Percentiles rank a stretch among this genome's conserved stretches.
Conservation (phyloP, 192 early-diverging fungal genomes). For the Fimicolochytrium jonesii region DNA sequence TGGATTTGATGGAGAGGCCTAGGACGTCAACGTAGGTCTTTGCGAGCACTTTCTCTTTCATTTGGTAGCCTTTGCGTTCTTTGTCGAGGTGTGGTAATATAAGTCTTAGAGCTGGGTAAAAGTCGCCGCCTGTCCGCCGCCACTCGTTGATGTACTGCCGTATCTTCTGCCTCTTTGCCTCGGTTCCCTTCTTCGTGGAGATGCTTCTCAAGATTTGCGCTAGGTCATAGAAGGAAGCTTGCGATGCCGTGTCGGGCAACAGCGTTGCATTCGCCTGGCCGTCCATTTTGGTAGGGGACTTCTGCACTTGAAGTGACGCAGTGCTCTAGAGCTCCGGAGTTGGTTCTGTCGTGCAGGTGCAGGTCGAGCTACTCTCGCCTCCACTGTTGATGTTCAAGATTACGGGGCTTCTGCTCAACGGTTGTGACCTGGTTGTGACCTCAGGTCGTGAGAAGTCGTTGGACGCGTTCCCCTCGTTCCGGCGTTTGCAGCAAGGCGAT, state of each 20-base stretch:
- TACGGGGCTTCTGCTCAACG: too few species aligned
- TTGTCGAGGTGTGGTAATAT: slow-evolving; percentile 47
- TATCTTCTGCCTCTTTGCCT: slow-evolving; percentile 14
- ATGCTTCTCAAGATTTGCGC: slow-evolving; percentile 28
- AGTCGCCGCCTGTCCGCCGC: slow-evolving; percentile 17
- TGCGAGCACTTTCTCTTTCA: slow-evolving; percentile 67
- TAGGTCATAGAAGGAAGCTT: slow-evolving; percentile 25
- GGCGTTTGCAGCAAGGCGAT: too few species aligned
- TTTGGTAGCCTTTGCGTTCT: slow-evolving; percentile 56
- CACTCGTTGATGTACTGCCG: slow-evolving; percentile 2
- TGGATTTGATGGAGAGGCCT: slow-evolving; percentile 52
- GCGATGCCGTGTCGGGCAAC: slow-evolving; percentile 2
- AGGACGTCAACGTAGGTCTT: slow-evolving; percentile 59
- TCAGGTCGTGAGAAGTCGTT: too few species aligned
- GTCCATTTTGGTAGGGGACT: too few species aligned
- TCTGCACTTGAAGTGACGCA: too few species aligned
- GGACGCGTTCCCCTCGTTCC: too few species aligned
- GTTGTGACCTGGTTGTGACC: too few species aligned
- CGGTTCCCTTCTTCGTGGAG: slow-evolving; percentile 20
- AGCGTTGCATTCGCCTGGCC: too few species aligned
- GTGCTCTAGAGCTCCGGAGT: too few species aligned
- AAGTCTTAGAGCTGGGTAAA: slow-evolving; percentile 26
- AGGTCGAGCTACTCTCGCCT: too few species aligned
- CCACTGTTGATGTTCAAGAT: too few species aligned
- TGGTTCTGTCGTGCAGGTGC: too few species aligned